Conservation (phyloP, 2,329 filamentous ascomycete species). For the Dryadomyces quercus-mongolicae region DNA sequence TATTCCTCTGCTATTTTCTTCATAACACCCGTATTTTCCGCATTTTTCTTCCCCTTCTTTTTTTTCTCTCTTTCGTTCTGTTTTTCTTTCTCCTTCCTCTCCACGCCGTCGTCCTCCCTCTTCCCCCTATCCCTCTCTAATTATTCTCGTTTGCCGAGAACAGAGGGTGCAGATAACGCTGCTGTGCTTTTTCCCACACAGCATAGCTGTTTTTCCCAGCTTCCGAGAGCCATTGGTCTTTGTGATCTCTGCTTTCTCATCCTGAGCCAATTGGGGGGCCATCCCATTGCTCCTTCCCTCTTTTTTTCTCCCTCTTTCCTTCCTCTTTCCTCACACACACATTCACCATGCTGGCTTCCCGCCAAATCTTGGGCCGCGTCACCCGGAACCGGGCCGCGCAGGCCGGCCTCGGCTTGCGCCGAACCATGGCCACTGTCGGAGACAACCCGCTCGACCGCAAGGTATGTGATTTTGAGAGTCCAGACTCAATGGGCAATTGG, state of each 20-base stretch:
- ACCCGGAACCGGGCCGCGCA: constrained; percentile 48
- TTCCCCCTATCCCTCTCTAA: neutral
- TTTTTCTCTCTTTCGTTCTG: constrained; percentile 1
- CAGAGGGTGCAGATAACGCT: neutral
- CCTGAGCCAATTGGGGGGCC: neutral
- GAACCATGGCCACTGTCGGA: constrained; percentile 69
- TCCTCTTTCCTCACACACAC: constrained; percentile 17
- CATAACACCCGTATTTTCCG: constrained; percentile 5
- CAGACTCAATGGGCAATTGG: too few relatives aligned
- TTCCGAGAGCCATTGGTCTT: neutral
- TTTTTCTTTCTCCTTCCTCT: neutral
- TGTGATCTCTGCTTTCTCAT: neutral
- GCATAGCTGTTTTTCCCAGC: neutral
- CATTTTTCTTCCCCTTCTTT: constrained; percentile 4
- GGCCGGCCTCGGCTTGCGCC: constrained; percentile 49
- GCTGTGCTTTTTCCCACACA: neutral
- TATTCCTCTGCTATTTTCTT: constrained; percentile 7
- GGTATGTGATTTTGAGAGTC: constrained; percentile 35
- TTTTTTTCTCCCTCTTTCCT: neutral
- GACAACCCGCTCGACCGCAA: constrained; percentile 84
- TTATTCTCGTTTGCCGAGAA: neutral
- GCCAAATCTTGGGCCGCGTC: constrained; percentile 55
- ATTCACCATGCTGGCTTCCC: constrained; percentile 53
- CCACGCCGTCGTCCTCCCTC: neutral
- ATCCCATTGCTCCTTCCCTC: neutral